Percentiles rank a stretch among this genome's conserved stretches.
phyloP scores from a whole-genome alignment of 495 filamentous ascomycete genomes.

The Penicillium samsonianum region DNA sequence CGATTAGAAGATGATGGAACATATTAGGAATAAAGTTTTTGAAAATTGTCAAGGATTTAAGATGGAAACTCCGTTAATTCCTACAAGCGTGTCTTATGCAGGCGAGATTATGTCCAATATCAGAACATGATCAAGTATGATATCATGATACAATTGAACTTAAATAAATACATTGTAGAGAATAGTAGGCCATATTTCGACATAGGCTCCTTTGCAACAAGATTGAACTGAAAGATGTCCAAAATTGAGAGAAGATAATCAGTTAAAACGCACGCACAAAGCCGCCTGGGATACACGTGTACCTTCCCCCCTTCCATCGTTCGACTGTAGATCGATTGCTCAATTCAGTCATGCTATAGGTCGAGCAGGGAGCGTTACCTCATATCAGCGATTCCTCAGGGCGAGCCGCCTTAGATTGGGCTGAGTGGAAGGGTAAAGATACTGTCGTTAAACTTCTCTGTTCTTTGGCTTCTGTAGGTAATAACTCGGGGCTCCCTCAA shows the following conservation, averaged over 20 bases:
- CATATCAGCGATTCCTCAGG: not conserved
- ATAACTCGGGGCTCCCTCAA: too few species aligned
- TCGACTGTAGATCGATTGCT: not conserved
- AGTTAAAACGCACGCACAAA: not conserved
- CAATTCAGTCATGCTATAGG: not conserved
- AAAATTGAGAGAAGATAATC: not conserved
- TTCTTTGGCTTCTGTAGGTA: too few species aligned
- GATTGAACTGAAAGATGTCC: rapidly evolving
- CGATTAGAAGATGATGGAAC: not conserved
- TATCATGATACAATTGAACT: not conserved
- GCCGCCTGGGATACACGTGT: not conserved
- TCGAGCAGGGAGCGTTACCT: not conserved
- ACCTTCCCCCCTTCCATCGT: not conserved
- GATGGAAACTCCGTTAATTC: not conserved
- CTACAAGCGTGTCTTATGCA: not conserved
- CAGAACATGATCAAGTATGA: not conserved
- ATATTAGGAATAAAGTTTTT: not conserved
- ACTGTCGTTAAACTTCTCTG: not conserved
- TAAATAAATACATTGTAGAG: not conserved
- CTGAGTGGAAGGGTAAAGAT: too few species aligned
- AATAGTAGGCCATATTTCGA: not conserved
- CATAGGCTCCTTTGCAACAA: not conserved
- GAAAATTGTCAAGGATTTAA: not conserved
- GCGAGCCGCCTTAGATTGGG: not conserved
- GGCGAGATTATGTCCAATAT: not conserved